These are phyloP conservation scores for Cladosporium sphaerospermum DNA, from an alignment of 2,329 filamentous ascomycete species.

Conservation along the genomic window DNA sequence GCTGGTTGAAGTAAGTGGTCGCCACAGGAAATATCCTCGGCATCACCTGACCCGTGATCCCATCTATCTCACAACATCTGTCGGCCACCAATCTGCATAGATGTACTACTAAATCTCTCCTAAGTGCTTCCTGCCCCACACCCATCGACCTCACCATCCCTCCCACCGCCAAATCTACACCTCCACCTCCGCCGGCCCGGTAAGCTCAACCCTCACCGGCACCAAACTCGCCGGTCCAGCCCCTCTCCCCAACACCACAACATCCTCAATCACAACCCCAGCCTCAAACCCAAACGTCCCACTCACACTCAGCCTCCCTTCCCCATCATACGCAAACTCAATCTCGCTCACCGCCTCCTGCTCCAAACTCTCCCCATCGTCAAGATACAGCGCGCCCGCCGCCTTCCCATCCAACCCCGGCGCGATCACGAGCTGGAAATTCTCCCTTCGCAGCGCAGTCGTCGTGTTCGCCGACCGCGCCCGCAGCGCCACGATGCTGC, in stretches of 20 bases:
- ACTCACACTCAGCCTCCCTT: slow-evolving; percentile 45
- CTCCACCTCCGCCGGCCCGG: slow-evolving; percentile 1
- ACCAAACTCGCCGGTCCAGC: slow-evolving; percentile 3
- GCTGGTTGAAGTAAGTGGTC: too few relatives aligned
- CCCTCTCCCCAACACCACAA: slow-evolving; percentile 45
- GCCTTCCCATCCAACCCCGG: slow-evolving; percentile 58
- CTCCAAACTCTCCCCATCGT: slow-evolving; percentile 65
- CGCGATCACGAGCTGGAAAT: slow-evolving; percentile 67
- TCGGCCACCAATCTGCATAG: too few relatives aligned
- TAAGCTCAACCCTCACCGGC: neutral
- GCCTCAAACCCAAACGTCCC: slow-evolving; percentile 51
- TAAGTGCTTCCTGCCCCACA: neutral
- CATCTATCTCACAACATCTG: too few relatives aligned
- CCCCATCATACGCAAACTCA: slow-evolving; percentile 48
- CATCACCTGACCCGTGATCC: too few relatives aligned
- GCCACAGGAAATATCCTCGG: too few relatives aligned
- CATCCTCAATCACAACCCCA: slow-evolving; percentile 40
- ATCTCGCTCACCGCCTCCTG: slow-evolving; percentile 54
- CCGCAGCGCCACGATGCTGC: slow-evolving; percentile 58
- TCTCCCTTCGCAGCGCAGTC: slow-evolving; percentile 55
- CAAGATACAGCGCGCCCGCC: slow-evolving; percentile 63
- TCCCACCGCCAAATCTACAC: neutral
- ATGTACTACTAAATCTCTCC: too few relatives aligned
- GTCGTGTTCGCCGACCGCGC: slow-evolving; percentile 53
- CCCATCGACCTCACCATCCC: neutral